phyloP scores from a whole-genome alignment of 2,329 filamentous ascomycete species.

The Scorias spongiosa region DNA sequence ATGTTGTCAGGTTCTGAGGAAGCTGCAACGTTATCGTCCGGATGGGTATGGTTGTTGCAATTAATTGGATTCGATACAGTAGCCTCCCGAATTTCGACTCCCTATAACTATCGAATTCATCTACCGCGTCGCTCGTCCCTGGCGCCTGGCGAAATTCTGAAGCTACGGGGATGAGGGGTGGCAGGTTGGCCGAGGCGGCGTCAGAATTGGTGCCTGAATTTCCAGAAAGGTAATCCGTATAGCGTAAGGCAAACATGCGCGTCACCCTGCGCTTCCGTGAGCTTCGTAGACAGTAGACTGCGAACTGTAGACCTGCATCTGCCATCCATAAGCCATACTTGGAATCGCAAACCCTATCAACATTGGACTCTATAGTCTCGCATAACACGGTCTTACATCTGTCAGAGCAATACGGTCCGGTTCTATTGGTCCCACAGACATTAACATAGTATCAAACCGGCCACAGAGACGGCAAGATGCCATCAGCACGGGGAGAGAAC shows the following conservation, averaged over 20 bases:
- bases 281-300: background rate
- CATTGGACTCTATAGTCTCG: background rate
- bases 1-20: slow-evolving; percentile 9
- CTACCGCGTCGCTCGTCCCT: background rate
- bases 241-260: background rate
- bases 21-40: background rate
- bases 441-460: too few species aligned
- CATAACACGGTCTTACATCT: too few species aligned
- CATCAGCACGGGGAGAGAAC: slow-evolving; percentile 80
- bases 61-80: background rate
- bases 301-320: background rate
- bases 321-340: background rate
- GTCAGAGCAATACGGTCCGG: too few species aligned
- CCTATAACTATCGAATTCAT: background rate
- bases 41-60: too few species aligned
- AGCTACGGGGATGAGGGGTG: background rate
- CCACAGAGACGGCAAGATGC: slow-evolving; percentile 40
- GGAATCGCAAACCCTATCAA: background rate
- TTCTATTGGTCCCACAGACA: too few species aligned
- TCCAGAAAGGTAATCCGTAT: too few species aligned
- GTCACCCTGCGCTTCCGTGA: background rate
- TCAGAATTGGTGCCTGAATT: background rate
- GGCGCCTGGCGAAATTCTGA: background rate
- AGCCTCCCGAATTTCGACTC: background rate
- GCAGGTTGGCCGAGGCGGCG: background rate